Conservation (phyloP, 352 stramenopile species). For the Aphanomyces invadans region DNA sequence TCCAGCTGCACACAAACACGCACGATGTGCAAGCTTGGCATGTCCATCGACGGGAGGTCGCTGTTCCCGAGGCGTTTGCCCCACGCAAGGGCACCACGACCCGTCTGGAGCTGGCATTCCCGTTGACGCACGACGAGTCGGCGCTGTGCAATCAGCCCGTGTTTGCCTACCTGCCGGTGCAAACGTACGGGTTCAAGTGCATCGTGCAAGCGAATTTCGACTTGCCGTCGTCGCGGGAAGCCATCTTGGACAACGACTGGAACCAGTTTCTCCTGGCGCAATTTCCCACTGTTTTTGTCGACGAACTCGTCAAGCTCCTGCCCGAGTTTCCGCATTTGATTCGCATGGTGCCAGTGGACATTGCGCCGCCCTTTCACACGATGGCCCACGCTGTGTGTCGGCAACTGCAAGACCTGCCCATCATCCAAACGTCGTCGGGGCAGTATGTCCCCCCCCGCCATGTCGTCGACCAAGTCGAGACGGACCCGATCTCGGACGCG, state of each 20-base stretch:
- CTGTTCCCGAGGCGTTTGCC: neutral
- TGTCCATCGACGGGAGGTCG: neutral
- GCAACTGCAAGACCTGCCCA: neutral
- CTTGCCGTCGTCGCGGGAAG: slow-evolving; percentile 75
- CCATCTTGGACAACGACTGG: slow-evolving; percentile 78
- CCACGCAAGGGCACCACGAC: neutral
- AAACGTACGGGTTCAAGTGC: slow-evolving; percentile 77
- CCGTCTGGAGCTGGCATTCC: slow-evolving; percentile 13
- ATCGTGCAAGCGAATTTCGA: slow-evolving; percentile 84
- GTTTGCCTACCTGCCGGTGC: slow-evolving; percentile 75
- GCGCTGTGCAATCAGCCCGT: slow-evolving; percentile 45
- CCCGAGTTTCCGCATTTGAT: slow-evolving; percentile 23
- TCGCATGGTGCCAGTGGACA: slow-evolving; percentile 5
- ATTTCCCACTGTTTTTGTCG: slow-evolving; percentile 44
- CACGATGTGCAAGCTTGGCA: neutral
- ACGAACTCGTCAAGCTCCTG: slow-evolving; percentile 10
- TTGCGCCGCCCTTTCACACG: slow-evolving; percentile 15
- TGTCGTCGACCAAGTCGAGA: slow-evolving; percentile 3
- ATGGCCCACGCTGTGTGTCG: slow-evolving; percentile 4
- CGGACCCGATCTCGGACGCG: neutral
- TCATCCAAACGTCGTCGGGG: slow-evolving; percentile 8
- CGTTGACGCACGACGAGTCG: neutral
- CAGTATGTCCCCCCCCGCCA: neutral
- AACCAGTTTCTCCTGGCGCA: slow-evolving; percentile 82
- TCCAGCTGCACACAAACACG: slow-evolving; percentile 6